Evolutionary conservation across 768 basidiomycete genomes (phyloP).

Genomic region (Mycena maculata): DNA sequence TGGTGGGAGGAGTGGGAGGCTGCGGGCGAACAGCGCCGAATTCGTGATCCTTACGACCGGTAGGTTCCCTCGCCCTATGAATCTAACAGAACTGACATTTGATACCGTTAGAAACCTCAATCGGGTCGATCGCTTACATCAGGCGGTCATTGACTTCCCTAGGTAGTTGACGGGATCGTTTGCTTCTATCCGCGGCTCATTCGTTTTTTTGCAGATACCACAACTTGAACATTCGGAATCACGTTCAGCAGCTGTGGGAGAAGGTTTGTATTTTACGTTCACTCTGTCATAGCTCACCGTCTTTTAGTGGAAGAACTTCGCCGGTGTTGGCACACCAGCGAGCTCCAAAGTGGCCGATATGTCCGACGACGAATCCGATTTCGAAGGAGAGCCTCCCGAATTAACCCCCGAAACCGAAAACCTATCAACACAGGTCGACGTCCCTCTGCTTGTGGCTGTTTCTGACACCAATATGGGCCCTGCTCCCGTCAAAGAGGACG

Average conservation of each 20-base stretch:
- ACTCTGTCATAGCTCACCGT: background rate
- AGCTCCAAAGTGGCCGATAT: no score
- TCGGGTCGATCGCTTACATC: slow-evolving; percentile 6
- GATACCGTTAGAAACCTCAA: background rate
- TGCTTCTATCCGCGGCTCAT: background rate
- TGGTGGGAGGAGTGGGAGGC: slow-evolving; percentile 28
- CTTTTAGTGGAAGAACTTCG: no score
- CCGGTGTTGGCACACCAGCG: no score
- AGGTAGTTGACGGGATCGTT: background rate
- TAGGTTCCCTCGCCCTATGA: background rate
- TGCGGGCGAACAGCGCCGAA: background rate
- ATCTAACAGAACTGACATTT: background rate
- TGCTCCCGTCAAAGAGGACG: no score
- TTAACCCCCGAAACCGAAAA: no score
- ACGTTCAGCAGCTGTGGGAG: slow-evolving; percentile 3
- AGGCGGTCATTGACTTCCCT: slow-evolving; percentile 1
- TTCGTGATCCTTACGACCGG: slow-evolving; percentile 13
- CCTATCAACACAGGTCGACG: no score
- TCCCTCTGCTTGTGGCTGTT: no score
- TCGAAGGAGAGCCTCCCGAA: no score
- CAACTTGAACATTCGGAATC: background rate
- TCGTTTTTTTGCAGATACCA: background rate
- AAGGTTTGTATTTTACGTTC: background rate
- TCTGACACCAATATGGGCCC: no score
- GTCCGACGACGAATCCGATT: no score